A percentile compares a stretch with the other conserved stretches of the same genome.
Conservation (phyloP, 257 asterid species). For the Eustoma russellianum region DNA sequence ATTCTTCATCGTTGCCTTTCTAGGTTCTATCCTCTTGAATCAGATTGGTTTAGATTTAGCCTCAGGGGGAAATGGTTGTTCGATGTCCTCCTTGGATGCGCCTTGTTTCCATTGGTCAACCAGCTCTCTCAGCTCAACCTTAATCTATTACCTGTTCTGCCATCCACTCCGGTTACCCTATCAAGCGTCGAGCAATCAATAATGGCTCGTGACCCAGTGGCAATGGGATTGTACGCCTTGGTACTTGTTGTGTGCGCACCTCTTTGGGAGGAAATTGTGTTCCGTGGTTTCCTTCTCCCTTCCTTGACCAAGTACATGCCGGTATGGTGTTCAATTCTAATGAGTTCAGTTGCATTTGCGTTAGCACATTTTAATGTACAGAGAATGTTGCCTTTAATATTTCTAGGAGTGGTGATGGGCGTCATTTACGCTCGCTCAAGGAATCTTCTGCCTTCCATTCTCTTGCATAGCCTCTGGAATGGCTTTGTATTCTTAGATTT, state of each 20-base stretch:
- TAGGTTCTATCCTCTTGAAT: conserved; percentile 65
- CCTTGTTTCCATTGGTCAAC: conserved; percentile 86
- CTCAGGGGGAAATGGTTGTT: conserved; percentile 65
- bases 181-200: conserved; percentile 86
- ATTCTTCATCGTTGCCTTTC: conserved; percentile 71
- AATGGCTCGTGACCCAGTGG: conserved; percentile 82
- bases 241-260: conserved; percentile 94
- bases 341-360: conserved; percentile 85
- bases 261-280: conserved; percentile 90
- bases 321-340: conserved; percentile 73
- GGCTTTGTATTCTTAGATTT: conserved; percentile 90
- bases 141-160: conserved; percentile 60
- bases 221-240: conserved; percentile 75
- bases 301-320: conserved; percentile 95
- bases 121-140: conserved; percentile 80
- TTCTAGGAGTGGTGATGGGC: conserved; percentile 97
- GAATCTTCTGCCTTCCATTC: conserved; percentile 74
- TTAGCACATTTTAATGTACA: conserved; percentile 93
- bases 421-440: conserved; percentile 75
- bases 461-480: conserved; percentile 90
- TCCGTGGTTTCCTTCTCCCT: conserved; percentile 89
- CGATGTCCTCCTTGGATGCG: conserved; percentile 71
- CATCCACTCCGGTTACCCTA: conserved; percentile 71
- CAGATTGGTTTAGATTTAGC: conserved; percentile 89
- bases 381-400: conserved; percentile 79